Conservation (phyloP, 2,329 filamentous ascomycete species). For the Thyridium curvatum region DNA sequence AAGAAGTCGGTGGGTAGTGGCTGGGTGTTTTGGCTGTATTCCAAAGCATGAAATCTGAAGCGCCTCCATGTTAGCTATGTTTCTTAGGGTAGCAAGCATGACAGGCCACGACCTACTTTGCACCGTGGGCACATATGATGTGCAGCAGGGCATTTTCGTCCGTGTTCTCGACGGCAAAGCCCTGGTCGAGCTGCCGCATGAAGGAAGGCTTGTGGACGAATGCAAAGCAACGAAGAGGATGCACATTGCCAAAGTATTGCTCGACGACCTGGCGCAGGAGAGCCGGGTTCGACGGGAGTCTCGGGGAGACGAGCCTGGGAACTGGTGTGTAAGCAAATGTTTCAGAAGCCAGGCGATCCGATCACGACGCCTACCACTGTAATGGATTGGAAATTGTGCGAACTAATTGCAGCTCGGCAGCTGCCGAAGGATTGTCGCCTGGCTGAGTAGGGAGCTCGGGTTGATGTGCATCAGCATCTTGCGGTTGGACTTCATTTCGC, state of each 20-base stretch:
- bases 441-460: too few relatives aligned
- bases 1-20: neutral
- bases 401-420: too few relatives aligned
- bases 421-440: too few relatives aligned
- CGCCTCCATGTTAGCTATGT: neutral
- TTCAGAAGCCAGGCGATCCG: too few relatives aligned
- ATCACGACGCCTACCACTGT: too few relatives aligned
- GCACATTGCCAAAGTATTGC: slow-evolving; percentile 13
- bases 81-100: neutral
- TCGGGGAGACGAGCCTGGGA: too few relatives aligned
- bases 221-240: slow-evolving; percentile 12
- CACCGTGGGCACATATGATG: slow-evolving; percentile 9
- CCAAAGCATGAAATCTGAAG: slow-evolving; percentile 1
- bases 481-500: too few relatives aligned
- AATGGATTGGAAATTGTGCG: too few relatives aligned
- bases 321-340: too few relatives aligned
- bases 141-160: slow-evolving; percentile 6
- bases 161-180: neutral
- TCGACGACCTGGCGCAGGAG: slow-evolving; percentile 6
- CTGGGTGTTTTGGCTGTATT: neutral
- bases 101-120: slow-evolving; percentile 5
- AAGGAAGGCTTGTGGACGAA: slow-evolving; percentile 15
- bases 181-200: slow-evolving; percentile 9
- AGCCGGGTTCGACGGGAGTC: too few relatives aligned
- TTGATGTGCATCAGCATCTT: too few relatives aligned